These are phyloP conservation scores for Candida khao-thaluensis DNA, from an alignment of 805 yeast species.

Conservation along the genomic window DNA sequence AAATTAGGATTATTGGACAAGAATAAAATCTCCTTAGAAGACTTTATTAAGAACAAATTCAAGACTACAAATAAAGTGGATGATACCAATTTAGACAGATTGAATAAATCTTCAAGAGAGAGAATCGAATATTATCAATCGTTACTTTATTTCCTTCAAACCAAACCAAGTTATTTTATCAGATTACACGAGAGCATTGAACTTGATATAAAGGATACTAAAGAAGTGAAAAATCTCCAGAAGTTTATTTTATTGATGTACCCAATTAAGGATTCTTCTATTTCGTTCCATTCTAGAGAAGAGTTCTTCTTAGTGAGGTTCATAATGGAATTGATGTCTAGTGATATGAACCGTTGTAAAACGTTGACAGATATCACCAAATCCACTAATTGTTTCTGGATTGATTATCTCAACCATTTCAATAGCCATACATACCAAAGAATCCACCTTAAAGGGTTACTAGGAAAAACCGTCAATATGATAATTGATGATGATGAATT, in stretches of 20 bases:
- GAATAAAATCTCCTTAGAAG: conserved; percentile 77
- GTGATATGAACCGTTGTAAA: conserved; percentile 33
- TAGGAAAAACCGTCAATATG: conserved; percentile 38
- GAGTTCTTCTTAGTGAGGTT: conserved; percentile 65
- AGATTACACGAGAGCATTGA: conserved; percentile 44
- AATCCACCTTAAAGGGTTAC: conserved; percentile 37
- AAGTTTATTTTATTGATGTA: conserved; percentile 24
- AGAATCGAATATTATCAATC: conserved; percentile 72
- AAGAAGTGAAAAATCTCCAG: conserved; percentile 23
- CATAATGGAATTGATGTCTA: conserved; percentile 46
- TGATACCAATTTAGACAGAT: conserved; percentile 27
- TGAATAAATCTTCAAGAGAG: conserved; percentile 43
- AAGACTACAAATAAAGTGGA: conserved; percentile 19
- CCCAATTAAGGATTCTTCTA: conserved; percentile 31
- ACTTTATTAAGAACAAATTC: conserved; percentile 49
- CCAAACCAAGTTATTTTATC: conserved; percentile 72
- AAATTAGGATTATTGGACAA: conserved; percentile 76
- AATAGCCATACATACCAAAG: conserved; percentile 51
- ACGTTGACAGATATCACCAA: conserved; percentile 41
- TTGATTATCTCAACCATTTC: conserved; percentile 41
- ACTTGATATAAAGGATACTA: conserved; percentile 24
- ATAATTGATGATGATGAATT: conserved; percentile 49
- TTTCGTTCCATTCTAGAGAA: conserved; percentile 56
- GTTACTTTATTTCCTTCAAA: conserved; percentile 77
- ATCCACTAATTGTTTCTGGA: conserved; percentile 41